Evolutionary conservation across 148 eudicot genomes (phyloP).

Genomic region (Drosera capensis): DNA sequence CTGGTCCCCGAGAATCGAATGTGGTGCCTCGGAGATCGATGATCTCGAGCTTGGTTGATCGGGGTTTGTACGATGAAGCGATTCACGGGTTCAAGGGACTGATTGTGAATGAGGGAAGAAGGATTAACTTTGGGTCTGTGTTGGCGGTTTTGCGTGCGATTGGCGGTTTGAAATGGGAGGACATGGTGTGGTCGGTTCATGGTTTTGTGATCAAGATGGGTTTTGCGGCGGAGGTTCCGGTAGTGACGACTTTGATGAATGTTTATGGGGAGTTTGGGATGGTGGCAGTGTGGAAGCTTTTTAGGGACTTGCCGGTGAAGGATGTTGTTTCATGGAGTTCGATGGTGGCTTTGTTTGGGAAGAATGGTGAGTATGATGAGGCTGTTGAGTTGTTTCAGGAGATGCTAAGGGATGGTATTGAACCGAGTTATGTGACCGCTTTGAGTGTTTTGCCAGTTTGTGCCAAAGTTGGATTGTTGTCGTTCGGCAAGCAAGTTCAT

Average conservation of each 20-base stretch:
- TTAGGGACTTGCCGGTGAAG: constrained; percentile 14
- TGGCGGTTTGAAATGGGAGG: constrained; percentile 9
- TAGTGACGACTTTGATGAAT: constrained; percentile 36
- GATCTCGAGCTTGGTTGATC: constrained; percentile 30
- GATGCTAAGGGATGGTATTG: constrained; percentile 25
- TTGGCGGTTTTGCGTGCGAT: constrained; percentile 27
- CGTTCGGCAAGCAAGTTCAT: constrained; percentile 41
- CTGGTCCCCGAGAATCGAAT: constrained; percentile 10
- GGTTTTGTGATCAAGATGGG: constrained; percentile 40
- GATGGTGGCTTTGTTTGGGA: constrained; percentile 37
- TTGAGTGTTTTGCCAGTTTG: constrained; percentile 51
- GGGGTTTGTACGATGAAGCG: constrained; percentile 30
- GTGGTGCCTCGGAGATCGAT: constrained; percentile 29
- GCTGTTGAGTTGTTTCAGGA: constrained; percentile 34
- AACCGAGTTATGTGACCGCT: constrained; percentile 32
- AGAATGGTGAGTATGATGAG: constrained; percentile 19
- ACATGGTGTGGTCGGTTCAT: constrained; percentile 20
- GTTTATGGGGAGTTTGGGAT: constrained; percentile 26
- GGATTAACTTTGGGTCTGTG: constrained; percentile 35
- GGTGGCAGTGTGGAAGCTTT: constrained; percentile 23
- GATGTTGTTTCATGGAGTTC: constrained; percentile 59
- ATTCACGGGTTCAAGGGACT: constrained; percentile 28
- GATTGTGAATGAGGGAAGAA: constrained; percentile 24
- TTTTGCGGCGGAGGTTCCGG: constrained; percentile 21
- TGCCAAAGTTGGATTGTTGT: constrained; percentile 25